Evolutionary conservation across 257 asterid species (phyloP).

Genomic region (Ilex asprella): DNA sequence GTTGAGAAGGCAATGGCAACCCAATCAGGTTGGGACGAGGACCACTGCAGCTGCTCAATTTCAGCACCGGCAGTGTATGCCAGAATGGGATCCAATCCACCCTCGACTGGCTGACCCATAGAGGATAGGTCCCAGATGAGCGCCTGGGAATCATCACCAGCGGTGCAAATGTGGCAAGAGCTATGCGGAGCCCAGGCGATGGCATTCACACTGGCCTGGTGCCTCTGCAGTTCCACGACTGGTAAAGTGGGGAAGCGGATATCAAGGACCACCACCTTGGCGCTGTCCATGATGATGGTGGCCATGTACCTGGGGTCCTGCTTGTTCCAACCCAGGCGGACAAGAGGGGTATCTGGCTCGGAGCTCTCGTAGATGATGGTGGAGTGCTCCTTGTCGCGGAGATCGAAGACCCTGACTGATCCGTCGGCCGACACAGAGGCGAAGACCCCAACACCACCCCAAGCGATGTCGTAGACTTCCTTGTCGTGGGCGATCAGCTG

Average conservation of each 20-base stretch:
- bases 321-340: slow-evolving; percentile 92
- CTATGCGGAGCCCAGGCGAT: slow-evolving; percentile 99
- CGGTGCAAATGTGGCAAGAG: slow-evolving; percentile 96
- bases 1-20: slow-evolving; percentile 92
- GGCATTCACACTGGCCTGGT: slow-evolving; percentile 94
- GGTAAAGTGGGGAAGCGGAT: slow-evolving; percentile 88
- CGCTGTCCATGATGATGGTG: slow-evolving; percentile 86
- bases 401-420: slow-evolving; percentile 92
- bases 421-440: slow-evolving; percentile 98
- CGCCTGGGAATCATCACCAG: slow-evolving; percentile 97
- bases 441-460: slow-evolving; percentile 98
- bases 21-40: slow-evolving; percentile 97
- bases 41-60: slow-evolving; percentile 98
- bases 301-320: slow-evolving; percentile 99
- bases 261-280: slow-evolving; percentile 89
- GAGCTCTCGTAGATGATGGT: slow-evolving; percentile 94
- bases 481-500: slow-evolving; percentile 95
- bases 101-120: slow-evolving; percentile 93
- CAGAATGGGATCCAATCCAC: slow-evolving; percentile 88
- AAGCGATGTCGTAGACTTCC: slow-evolving; percentile 97
- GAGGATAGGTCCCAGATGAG: slow-evolving; percentile 93
- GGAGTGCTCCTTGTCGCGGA: slow-evolving; percentile 94
- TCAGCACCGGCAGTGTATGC: slow-evolving; percentile 96
- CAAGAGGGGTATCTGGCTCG: slow-evolving; percentile 88
- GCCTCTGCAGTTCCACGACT: slow-evolving; percentile 92